Evolutionary conservation across 2,329 filamentous ascomycete species (phyloP), one percentile per base, ranked within the genome.

Genomic region (Aureobasidium leucospermi): DNA sequence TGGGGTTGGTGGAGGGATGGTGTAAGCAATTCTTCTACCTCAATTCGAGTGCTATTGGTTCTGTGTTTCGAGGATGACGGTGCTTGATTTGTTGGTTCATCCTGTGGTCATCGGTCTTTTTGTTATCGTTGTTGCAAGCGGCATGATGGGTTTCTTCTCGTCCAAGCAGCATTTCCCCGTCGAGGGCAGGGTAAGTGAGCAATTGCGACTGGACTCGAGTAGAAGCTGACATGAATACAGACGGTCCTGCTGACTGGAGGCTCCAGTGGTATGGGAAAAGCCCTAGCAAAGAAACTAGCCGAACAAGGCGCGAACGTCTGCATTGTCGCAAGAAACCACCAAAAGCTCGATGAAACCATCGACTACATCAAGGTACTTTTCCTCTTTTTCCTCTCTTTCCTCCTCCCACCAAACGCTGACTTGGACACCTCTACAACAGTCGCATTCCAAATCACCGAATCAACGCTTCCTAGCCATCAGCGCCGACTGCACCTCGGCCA

Each of bases 191-290:
- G 92, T 94, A 75, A 41, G 31, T 32, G 11, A 23, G 55, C 31
- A 19, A n/a, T 10, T 34, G 9, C 13, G 11, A n/a, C 34, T 47
- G 19, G 41, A 11, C 32, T 16, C 6, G 23, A 6, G 15, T 23
- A 6, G 16, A 72, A 10, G 31, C 52, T 45, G 16, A 56, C 9
- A 23, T 10, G 11, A 9, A 16, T 7, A 9, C 66, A 96, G 91
- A 96, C 92, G 2, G 81, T 95, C 56, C 79, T 97, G 59, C 79
- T 99, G 56, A 99, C 94, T 0, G 94, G 94, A 48, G 91, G 87
- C 34, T 96, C 94, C 0, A 89, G 96, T 70, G 94, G 94, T 60
- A 90, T 96, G 87, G 94, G 94, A 61, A 85, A 86, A 66, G 84
- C 85, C 55, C 83, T 86, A 19, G 91, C 87, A 5, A 80, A 84